Evolutionary conservation across 2,329 filamentous ascomycete genomes (phyloP), one percentile per base, ranked within the genome.

Genomic region (Curvularia sp.): DNA sequence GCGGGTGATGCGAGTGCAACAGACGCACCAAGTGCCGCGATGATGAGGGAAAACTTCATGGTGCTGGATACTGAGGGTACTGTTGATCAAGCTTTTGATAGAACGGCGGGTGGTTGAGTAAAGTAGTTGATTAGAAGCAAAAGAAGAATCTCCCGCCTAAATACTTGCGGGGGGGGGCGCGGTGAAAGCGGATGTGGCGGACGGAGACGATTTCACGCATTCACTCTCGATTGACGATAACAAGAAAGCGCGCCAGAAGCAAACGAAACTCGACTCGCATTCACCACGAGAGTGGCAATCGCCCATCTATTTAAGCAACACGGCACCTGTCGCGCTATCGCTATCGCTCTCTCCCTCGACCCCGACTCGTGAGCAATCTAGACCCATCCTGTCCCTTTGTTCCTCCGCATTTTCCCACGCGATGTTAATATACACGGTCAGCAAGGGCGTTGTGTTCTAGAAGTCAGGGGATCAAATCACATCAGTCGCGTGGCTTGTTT

Each of bases 41-140:
- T 50, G 36, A 73, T n/a, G 3, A 58, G 59, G 15, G 66, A 66
- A 50, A 73, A 34, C 56, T 68, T 73, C 71, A 74, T 74, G 28
- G 25, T 30, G 39, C 18, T 36, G 34, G 15, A 18, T 15, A 18
- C 8, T 15, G 15, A 8, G 3, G 3, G 34, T 36, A 8, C 6
- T 36, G 15, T 36, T 15, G 15, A 36, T 6, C 15, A 36, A 5
- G 34, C n/a, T 13, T 18, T 36, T 36, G 34, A 13, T 36, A 13
- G 15, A n/a, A n/a, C 15, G 4, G 4, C 15, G 5, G 15, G 5
- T 36, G 34, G 34, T 36, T 18, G 34, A 36, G 15, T n/a, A 15
- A 13, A n/a, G 34, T 8, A 13, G 34, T 18, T 36, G 34, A 7
- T 19, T 3, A 13, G 38, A 12, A 23, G 21, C 19, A 10, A 13